Conservation (phyloP, 768 basidiomycete genomes). For the Rhizopogon rudus region DNA sequence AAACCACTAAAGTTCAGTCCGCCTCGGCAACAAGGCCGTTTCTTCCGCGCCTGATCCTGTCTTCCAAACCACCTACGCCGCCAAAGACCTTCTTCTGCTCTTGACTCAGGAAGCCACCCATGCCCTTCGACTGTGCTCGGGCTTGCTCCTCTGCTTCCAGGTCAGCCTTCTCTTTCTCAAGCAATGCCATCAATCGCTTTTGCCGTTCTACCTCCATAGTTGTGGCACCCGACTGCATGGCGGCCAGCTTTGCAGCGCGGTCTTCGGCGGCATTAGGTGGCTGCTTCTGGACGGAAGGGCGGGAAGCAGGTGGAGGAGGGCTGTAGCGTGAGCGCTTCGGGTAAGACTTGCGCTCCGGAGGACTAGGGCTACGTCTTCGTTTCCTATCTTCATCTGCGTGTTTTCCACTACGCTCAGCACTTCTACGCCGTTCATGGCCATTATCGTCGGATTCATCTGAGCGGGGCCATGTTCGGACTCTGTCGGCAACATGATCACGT, state of each 20-base stretch:
- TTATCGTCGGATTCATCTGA: conserved; percentile 52
- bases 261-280: conserved; percentile 35
- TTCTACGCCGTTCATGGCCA: conserved; percentile 23
- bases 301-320: conserved; percentile 14
- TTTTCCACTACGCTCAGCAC: conserved; percentile 13
- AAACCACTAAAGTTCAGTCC: conserved; percentile 14
- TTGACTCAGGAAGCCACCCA: conserved; percentile 74
- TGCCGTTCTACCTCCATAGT: conserved; percentile 64
- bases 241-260: conserved; percentile 82
- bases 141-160: conserved; percentile 65
- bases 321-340: conserved; percentile 50
- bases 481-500: conserved; percentile 10
- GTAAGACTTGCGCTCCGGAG: conserved; percentile 11
- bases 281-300: conserved; percentile 9
- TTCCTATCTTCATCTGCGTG: conserved; percentile 33
- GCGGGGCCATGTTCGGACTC: conserved; percentile 38
- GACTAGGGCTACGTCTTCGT: conserved; percentile 34
- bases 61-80: conserved; percentile 72
- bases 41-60: conserved; percentile 68
- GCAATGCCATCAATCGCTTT: conserved; percentile 58
- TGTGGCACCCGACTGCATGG: conserved; percentile 79
- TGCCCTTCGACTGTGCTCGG: conserved; percentile 68
- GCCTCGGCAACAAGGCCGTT: conserved; percentile 64
- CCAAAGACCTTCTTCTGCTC: conserved; percentile 87
- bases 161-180: conserved; percentile 78